Conservation (phyloP, 176 grass and related monocot species). For the Dendrocalamus sinicus region DNA sequence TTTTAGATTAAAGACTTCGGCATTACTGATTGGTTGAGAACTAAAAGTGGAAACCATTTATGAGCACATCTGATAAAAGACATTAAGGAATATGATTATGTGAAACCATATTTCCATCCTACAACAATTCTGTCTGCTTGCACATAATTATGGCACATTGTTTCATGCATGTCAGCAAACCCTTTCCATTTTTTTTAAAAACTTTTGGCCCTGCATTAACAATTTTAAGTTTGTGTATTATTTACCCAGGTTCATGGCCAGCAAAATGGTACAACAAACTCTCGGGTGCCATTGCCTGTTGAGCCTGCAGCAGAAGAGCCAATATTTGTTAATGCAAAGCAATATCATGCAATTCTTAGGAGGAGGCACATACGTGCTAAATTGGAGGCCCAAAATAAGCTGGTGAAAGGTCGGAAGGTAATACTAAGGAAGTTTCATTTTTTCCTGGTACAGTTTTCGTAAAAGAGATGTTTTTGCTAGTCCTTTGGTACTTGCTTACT, state of each 20-base stretch:
- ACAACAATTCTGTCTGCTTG: constrained; percentile 4
- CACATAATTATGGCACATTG: background rate
- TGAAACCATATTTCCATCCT: constrained; percentile 27
- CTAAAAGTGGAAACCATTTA: background rate
- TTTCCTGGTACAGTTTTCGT: background rate
- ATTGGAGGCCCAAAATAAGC: constrained; percentile 94
- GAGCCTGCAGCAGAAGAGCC: constrained; percentile 81
- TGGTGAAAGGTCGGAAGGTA: constrained; percentile 91
- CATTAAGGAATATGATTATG: background rate
- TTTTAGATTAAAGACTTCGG: background rate
- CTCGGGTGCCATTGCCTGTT: constrained; percentile 63
- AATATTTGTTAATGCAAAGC: constrained; percentile 96
- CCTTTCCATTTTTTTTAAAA: background rate
- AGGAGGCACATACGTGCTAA: constrained; percentile 88
- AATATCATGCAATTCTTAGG: constrained; percentile 91
- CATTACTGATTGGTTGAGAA: background rate
- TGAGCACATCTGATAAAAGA: background rate
- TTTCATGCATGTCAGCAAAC: constrained; percentile 4
- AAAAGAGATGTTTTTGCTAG: constrained; percentile 21
- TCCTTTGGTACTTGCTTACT: constrained; percentile 30
- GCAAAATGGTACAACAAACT: constrained; percentile 41
- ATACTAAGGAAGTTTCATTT: background rate
- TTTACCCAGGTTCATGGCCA: constrained; percentile 64
- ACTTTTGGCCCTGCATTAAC: background rate
- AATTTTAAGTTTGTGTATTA: constrained; percentile 7